phyloP scores from a whole-genome alignment of 2,329 filamentous ascomycete species.

The Claviceps pazoutovae region DNA sequence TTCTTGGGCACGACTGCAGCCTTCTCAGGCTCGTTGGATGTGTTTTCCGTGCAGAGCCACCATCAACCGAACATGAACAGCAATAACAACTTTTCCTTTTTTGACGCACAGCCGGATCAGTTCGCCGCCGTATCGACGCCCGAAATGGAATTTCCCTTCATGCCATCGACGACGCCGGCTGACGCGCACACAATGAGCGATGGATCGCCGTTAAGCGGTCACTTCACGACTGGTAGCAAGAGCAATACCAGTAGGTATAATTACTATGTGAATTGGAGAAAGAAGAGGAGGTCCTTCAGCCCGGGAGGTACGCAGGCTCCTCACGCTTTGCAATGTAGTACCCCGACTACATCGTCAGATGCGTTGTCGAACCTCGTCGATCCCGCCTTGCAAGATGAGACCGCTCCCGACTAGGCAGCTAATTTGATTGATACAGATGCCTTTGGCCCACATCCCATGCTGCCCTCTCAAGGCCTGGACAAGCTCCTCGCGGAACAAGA shows the following conservation, averaged over 20 bases:
- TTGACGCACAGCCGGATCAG: neutral
- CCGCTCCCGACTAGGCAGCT: constrained; percentile 1
- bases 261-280: constrained; percentile 3
- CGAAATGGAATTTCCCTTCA: constrained; percentile 3
- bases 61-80: neutral
- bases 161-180: neutral
- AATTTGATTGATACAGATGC: constrained; percentile 3
- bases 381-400: constrained; percentile 3
- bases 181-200: neutral
- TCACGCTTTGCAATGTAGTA: constrained; percentile 3
- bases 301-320: neutral
- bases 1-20: constrained; percentile 4
- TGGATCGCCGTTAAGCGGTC: neutral
- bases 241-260: neutral
- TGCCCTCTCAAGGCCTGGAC: neutral
- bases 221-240: too few relatives aligned
- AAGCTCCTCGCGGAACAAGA: neutral
- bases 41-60: constrained; percentile 3
- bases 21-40: constrained; percentile 5
- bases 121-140: neutral
- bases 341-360: constrained; percentile 6
- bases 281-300: neutral
- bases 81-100: neutral
- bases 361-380: constrained; percentile 3
- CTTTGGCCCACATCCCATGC: constrained; percentile 3